phyloP scores from a whole-genome alignment of 306 rosid genomes.

The Amphicarpaea edgeworthii region DNA sequence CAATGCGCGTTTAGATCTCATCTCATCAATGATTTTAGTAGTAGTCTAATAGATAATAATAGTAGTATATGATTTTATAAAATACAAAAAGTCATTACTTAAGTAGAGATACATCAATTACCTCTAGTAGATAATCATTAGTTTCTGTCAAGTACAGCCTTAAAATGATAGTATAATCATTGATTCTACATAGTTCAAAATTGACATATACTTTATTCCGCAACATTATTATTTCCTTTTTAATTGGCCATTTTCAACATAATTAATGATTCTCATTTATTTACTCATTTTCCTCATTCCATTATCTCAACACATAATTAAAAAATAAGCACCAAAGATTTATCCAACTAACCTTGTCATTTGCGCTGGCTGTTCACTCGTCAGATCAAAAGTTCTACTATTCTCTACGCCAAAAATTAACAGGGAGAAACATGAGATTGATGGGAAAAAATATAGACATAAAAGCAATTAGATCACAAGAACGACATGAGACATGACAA shows the following conservation, averaged over 20 bases:
- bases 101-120: too few species aligned
- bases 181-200: too few species aligned
- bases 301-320: constrained; percentile 25
- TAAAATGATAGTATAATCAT: too few species aligned
- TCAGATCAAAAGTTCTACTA: constrained; percentile 52
- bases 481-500: constrained; percentile 65
- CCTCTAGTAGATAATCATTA: too few species aligned
- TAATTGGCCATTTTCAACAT: constrained; percentile 32
- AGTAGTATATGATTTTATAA: too few species aligned
- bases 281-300: constrained; percentile 40
- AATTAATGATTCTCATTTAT: constrained; percentile 27
- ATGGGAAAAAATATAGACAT: constrained; percentile 40
- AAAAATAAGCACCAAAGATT: constrained; percentile 42
- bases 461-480: too few species aligned
- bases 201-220: too few species aligned
- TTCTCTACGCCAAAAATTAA: constrained; percentile 57
- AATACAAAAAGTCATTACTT: too few species aligned
- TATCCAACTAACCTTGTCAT: constrained; percentile 64
- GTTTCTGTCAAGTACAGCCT: too few species aligned
- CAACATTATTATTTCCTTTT: neutral
- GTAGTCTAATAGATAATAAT: too few species aligned
- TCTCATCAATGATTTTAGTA: too few species aligned
- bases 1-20: too few species aligned
- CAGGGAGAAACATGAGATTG: constrained; percentile 40
- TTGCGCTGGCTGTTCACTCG: constrained; percentile 51